A percentile compares a stretch with the other conserved stretches of the same genome.
These are phyloP conservation scores for Fraxinus xanthoxyloides DNA, from an alignment of 305 asterid species.

Conservation along the genomic window DNA sequence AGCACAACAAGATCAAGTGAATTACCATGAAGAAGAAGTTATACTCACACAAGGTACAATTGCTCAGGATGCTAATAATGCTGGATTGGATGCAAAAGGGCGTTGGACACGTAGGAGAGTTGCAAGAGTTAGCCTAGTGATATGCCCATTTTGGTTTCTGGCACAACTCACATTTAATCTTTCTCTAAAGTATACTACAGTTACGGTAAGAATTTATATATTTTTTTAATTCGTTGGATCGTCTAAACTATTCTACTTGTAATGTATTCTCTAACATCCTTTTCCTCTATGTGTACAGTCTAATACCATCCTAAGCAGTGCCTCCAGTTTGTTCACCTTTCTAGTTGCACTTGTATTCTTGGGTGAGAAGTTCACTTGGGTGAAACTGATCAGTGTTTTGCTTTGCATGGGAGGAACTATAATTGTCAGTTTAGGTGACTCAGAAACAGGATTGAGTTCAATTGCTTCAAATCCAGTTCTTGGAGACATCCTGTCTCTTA, in stretches of 20 bases:
- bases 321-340: conserved; percentile 91
- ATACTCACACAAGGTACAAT: conserved; percentile 11
- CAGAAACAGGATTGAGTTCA: conserved; percentile 41
- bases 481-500: conserved; percentile 69
- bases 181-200: conserved; percentile 89
- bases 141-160: conserved; percentile 88
- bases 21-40: conserved; percentile 18
- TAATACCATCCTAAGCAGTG: conserved; percentile 85
- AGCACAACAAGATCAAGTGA: conserved; percentile 17
- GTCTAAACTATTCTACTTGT: neutral
- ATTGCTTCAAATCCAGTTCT: conserved; percentile 65
- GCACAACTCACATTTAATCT: conserved; percentile 93
- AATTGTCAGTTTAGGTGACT: conserved; percentile 81
- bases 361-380: conserved; percentile 87
- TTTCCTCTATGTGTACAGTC: conserved; percentile 54
- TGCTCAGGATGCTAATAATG: conserved; percentile 10
- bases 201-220: conserved; percentile 59
- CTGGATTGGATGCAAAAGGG: conserved; percentile 67
- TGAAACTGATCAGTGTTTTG: conserved; percentile 77
- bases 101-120: conserved; percentile 83
- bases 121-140: conserved; percentile 81
- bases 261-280: conserved; percentile 17
- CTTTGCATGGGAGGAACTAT: conserved; percentile 95
- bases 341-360: conserved; percentile 76
- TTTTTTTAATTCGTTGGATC: neutral